A percentile compares a stretch with the other conserved stretches of the same genome.
These are phyloP conservation scores for Cadophora luteo-olivacea DNA, from an alignment of 2,329 filamentous ascomycete genomes.

Conservation along the genomic window DNA sequence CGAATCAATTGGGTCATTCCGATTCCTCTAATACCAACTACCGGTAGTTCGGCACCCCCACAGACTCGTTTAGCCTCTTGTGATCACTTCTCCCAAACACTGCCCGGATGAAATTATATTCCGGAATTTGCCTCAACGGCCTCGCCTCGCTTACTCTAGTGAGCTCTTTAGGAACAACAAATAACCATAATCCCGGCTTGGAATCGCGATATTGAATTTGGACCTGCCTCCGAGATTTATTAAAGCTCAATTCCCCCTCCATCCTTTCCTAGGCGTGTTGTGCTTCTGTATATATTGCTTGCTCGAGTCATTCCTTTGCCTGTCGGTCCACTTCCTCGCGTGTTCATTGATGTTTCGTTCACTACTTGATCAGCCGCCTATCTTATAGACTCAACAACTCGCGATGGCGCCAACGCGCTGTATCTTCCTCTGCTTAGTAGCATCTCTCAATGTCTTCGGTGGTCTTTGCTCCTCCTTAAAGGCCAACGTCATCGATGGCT, in stretches of 20 bases:
- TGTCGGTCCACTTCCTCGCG: neutral
- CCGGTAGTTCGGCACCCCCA: neutral
- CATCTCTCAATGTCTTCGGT: constrained; percentile 13
- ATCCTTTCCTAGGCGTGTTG: neutral
- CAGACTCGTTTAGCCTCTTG: constrained; percentile 4
- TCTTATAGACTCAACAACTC: neutral
- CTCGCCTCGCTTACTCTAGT: neutral
- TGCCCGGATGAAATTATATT: constrained; percentile 6
- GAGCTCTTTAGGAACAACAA: neutral
- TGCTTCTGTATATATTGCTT: constrained; percentile 1
- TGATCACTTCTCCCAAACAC: constrained; percentile 1
- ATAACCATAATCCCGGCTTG: constrained; percentile 13
- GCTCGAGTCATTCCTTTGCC: neutral
- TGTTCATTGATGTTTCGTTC: neutral
- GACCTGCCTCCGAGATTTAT: neutral
- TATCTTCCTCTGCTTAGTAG: neutral
- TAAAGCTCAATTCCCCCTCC: neutral
- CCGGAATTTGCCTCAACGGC: constrained; percentile 3
- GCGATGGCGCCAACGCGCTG: neutral
- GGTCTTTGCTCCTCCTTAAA: constrained; percentile 5
- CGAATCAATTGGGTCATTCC: constrained; percentile 5
- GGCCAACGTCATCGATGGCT: constrained; percentile 6
- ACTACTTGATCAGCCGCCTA: neutral
- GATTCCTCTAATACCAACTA: neutral
- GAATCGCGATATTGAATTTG: neutral